These are phyloP conservation scores for Collybia mongolica DNA, from an alignment of 768 basidiomycete species.

Conservation along the genomic window DNA sequence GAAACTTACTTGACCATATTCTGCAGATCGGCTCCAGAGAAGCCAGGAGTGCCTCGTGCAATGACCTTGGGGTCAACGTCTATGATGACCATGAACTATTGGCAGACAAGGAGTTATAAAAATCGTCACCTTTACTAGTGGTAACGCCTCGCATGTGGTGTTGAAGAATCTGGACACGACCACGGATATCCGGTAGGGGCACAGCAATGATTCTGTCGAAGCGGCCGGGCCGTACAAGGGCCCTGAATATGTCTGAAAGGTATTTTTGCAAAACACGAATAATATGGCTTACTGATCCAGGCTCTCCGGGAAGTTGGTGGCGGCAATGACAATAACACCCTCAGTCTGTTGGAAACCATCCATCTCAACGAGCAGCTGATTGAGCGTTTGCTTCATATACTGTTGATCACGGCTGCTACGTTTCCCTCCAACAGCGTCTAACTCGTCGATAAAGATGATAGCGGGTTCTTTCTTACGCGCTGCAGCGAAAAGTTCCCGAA, in stretches of 20 bases:
- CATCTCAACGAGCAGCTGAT: slow-evolving; percentile 95
- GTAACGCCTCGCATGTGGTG: slow-evolving; percentile 88
- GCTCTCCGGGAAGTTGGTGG: slow-evolving; percentile 96
- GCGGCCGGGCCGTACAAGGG: slow-evolving; percentile 92
- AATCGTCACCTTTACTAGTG: slow-evolving; percentile 48
- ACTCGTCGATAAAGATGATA: slow-evolving; percentile 97
- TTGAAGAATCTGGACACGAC: slow-evolving; percentile 86
- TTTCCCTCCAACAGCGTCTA: slow-evolving; percentile 92
- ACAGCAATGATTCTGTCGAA: slow-evolving; percentile 94
- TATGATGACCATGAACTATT: slow-evolving; percentile 20
- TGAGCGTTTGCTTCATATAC: slow-evolving; percentile 92
- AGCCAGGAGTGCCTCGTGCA: slow-evolving; percentile 92
- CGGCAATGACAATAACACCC: slow-evolving; percentile 93
- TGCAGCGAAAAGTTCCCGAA: slow-evolving; percentile 91
- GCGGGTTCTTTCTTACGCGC: slow-evolving; percentile 94
- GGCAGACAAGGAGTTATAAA: slow-evolving; percentile 4
- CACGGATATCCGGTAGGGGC: slow-evolving; percentile 92
- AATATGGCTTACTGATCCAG: slow-evolving; percentile 72
- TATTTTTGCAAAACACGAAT: slow-evolving; percentile 3
- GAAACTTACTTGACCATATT: slow-evolving; percentile 89
- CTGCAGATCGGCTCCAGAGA: slow-evolving; percentile 95
- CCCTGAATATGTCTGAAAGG: slow-evolving; percentile 43
- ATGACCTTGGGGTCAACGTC: slow-evolving; percentile 86
- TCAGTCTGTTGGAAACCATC: slow-evolving; percentile 95
- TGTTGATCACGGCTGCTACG: slow-evolving; percentile 82